Evolutionary conservation across 257 asterid species (phyloP), one percentile per base, ranked within the genome.

Genomic region (Forsythia suspensa): DNA sequence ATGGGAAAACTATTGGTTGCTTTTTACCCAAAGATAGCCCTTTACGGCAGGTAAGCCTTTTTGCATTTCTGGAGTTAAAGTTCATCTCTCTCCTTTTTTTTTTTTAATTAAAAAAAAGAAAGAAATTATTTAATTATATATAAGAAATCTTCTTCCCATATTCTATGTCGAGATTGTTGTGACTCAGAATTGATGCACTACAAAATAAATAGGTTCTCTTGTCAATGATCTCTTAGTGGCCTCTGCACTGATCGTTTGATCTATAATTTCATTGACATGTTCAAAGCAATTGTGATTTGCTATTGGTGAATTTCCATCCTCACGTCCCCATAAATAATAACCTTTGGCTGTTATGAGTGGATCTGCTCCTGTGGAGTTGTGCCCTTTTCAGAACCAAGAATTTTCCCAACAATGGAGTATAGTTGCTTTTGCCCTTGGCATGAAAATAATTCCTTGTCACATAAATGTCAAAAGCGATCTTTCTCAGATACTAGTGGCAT

Each of bases 1-100:
- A 94, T 72, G 98, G 98, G 85, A 94, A 94, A 87, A 94, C 97
- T 0, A 86, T 91, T 75, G 98, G 97, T 77, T 72, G 85, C 80
- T 94, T 83, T 83, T 84, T 94, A 74, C 97, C 98, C 74, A 90
- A 94, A 76, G 97, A 94, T 77, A 92, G 96, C 84, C 94, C 94
- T 18, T 61, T 91, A 82, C 88, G 96, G 59, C 86, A 92, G 97
- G 98, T 92, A 80, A 92, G 80, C 57, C 68, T 83, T 83, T 29
- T 46, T 44, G 65, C 38, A 72, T 59, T 70, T 72, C 36, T 71
- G 39, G 36, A 59, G 16, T 21, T 72, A 34, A 24, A 21, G n/a
- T 61, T 74, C 34, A 15, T 69, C 39, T 69, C 38, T 41, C 42
- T 76, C 34, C 38, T 65, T 37, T 21, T 3, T 8, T 3, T 8